Percentiles rank a stretch among this genome's conserved stretches.
These are phyloP conservation scores for Phascolomyces articulosus DNA, from an alignment of 371 early-diverging fungal genomes.

Conservation along the genomic window DNA sequence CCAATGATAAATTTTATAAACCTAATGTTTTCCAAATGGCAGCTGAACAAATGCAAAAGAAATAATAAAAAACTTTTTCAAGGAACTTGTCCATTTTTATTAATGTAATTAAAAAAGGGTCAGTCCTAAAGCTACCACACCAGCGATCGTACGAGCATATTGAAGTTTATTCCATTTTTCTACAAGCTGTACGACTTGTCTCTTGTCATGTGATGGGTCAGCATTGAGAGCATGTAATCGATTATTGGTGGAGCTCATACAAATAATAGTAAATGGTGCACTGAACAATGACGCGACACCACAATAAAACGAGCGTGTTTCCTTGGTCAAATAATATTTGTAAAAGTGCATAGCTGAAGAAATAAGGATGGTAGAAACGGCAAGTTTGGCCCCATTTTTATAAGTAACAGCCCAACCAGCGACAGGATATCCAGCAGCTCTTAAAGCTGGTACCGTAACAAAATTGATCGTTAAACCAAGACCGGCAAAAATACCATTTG, in stretches of 20 bases:
- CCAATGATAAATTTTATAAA: constrained; percentile 36
- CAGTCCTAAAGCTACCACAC: not conserved
- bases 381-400: not conserved
- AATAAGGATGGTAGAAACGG: not conserved
- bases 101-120: not conserved
- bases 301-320: not conserved
- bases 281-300: not conserved
- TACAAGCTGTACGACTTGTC: not conserved
- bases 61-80: no score
- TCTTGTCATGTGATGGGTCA: not conserved
- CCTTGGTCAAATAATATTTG: constrained; percentile 9
- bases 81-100: no score
- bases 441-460: not conserved
- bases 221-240: not conserved
- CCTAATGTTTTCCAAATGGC: constrained; percentile 48
- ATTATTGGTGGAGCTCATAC: constrained; percentile 8
- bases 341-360: constrained; percentile 1
- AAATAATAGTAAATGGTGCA: not conserved
- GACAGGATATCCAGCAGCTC: constrained; percentile 8
- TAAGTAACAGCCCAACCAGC: constrained; percentile 1
- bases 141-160: not conserved
- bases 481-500: constrained; percentile 12
- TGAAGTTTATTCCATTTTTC: not conserved
- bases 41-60: constrained; percentile 22
- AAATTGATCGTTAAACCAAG: constrained; percentile 6